These are phyloP conservation scores for Raphanus raphanistrum DNA, from an alignment of 345 rosid genomes.

Conservation along the genomic window DNA sequence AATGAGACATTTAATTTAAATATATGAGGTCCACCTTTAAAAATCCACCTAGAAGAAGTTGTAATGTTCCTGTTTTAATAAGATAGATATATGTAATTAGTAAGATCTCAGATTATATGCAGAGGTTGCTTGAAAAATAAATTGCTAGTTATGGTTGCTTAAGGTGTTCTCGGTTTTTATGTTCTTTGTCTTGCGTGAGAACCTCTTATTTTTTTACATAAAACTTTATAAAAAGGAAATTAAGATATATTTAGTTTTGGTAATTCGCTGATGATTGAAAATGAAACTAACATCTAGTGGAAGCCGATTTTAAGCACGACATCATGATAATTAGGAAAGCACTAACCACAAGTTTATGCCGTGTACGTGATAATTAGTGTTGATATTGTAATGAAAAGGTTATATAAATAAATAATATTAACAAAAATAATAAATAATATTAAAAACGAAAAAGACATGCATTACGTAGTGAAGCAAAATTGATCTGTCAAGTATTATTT, in stretches of 20 bases:
- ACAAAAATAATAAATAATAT: not conserved
- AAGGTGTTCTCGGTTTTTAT: not conserved
- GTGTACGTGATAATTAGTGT: not conserved
- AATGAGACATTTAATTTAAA: no score
- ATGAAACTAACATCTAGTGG: not conserved
- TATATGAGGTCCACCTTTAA: no score
- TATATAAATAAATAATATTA: not conserved
- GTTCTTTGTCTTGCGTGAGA: not conserved
- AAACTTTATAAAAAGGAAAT: not conserved
- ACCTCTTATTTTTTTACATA: not conserved
- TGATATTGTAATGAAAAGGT: not conserved
- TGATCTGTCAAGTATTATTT: constrained; percentile 6
- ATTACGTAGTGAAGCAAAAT: constrained; percentile 19
- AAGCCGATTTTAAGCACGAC: not conserved
- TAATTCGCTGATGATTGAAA: not conserved
- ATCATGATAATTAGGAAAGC: not conserved
- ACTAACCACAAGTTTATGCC: not conserved
- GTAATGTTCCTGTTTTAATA: no score
- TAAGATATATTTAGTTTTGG: not conserved
- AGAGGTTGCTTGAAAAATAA: not conserved
- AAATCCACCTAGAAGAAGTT: no score
- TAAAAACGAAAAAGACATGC: constrained; percentile 21
- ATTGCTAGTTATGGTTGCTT: not conserved
- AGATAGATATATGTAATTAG: not conserved
- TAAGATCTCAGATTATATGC: not conserved